Percentiles rank a stretch among this genome's conserved stretches.
Evolutionary conservation across 768 basidiomycete genomes (phyloP).

Genomic region (Boletus barrowsii): DNA sequence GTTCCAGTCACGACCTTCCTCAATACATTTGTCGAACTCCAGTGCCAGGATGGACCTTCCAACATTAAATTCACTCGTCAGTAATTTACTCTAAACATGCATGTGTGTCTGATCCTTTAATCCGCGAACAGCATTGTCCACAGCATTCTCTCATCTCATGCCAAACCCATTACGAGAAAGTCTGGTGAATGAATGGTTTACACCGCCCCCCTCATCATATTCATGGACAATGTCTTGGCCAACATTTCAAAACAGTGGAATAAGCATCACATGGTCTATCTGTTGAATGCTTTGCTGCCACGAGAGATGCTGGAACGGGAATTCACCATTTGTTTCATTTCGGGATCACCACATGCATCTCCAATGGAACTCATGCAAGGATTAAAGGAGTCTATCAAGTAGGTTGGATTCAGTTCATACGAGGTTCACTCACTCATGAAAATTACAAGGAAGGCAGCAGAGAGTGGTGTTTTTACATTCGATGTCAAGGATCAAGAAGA

Average conservation of each 20-base stretch:
- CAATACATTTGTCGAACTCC: slow-evolving; percentile 12
- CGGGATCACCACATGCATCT: slow-evolving; percentile 33
- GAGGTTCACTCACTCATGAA: neutral
- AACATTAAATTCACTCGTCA: too few species aligned
- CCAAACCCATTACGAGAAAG: slow-evolving; percentile 18
- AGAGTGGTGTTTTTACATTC: slow-evolving; percentile 7
- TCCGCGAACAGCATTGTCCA: neutral
- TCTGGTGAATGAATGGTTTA: slow-evolving; percentile 21
- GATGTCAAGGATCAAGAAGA: slow-evolving; percentile 23
- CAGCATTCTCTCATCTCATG: slow-evolving; percentile 8
- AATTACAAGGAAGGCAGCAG: neutral
- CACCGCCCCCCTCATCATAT: slow-evolving; percentile 26
- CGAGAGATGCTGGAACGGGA: slow-evolving; percentile 31
- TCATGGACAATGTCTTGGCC: slow-evolving; percentile 37
- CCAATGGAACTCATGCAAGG: slow-evolving; percentile 34
- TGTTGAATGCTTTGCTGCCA: slow-evolving; percentile 32
- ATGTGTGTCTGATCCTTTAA: too few species aligned
- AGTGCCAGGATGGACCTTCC: neutral
- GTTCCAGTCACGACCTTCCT: slow-evolving; percentile 4
- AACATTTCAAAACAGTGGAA: slow-evolving; percentile 40
- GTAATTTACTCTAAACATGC: too few species aligned
- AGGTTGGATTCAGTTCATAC: neutral
- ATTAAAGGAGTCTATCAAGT: slow-evolving; percentile 28
- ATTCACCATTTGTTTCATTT: slow-evolving; percentile 28
- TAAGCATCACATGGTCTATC: slow-evolving; percentile 33